Percentiles rank a stretch among this genome's conserved stretches.
These are phyloP conservation scores for Lachancea thermotolerans DNA, from an alignment of 805 yeast genomes.

Conservation along the genomic window DNA sequence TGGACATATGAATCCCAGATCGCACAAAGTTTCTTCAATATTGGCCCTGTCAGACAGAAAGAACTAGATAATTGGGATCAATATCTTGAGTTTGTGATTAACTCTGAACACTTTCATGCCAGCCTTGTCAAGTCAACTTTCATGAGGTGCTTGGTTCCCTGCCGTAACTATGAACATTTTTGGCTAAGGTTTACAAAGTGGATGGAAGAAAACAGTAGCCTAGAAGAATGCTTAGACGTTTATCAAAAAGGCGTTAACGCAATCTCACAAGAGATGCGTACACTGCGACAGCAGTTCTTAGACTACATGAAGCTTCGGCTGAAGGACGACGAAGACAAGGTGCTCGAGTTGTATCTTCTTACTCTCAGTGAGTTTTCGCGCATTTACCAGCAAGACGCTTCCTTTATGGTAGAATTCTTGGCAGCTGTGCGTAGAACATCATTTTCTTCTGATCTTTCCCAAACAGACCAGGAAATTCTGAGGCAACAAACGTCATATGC, in stretches of 20 bases:
- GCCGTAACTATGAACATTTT: conserved; percentile 48
- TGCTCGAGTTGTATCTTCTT: conserved; percentile 7
- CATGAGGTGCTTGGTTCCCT: conserved; percentile 68
- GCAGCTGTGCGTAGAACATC: conserved; percentile 19
- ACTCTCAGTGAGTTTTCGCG: conserved; percentile 11
- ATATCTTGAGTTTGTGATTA: conserved; percentile 53
- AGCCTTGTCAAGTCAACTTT: conserved; percentile 43
- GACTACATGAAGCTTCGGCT: conserved; percentile 15
- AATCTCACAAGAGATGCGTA: conserved; percentile 29
- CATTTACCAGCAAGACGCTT: conserved; percentile 16
- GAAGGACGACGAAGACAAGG: conserved; percentile 8
- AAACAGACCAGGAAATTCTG: conserved; percentile 18
- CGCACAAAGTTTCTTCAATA: conserved; percentile 49
- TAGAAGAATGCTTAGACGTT: conserved; percentile 34
- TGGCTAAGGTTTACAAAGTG: conserved; percentile 68
- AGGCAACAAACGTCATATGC: conserved; percentile 20
- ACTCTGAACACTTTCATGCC: conserved; percentile 21
- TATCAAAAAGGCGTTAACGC: conserved; percentile 47
- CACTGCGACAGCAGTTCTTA: conserved; percentile 17
- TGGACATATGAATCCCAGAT: conserved; percentile 72
- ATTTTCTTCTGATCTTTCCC: conserved; percentile 15
- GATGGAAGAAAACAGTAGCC: conserved; percentile 32
- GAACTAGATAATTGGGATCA: conserved; percentile 50
- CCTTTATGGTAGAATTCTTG: conserved; percentile 18
- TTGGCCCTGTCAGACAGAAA: conserved; percentile 38